These are phyloP conservation scores for Artemisia annua DNA, from an alignment of 129 eudicot species.

Conservation along the genomic window DNA sequence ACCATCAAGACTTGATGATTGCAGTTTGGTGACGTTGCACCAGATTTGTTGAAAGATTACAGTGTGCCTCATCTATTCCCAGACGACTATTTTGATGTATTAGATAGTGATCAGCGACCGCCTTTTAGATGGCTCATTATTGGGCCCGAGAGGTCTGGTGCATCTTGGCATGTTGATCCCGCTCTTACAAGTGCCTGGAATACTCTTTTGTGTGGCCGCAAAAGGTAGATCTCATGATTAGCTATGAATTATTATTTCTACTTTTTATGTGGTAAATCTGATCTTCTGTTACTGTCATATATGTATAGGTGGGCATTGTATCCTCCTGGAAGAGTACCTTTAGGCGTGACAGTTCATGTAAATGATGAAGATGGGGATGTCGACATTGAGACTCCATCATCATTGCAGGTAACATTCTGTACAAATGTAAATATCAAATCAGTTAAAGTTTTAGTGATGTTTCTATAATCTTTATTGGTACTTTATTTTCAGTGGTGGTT, in stretches of 20 bases:
- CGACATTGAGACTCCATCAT: slow-evolving; percentile 84
- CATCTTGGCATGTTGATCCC: slow-evolving; percentile 99
- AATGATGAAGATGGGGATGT: slow-evolving; percentile 99
- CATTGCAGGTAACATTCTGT: slow-evolving; percentile 73
- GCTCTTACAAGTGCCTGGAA: slow-evolving; percentile 98
- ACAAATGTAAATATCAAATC: slow-evolving; percentile 6
- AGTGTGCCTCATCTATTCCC: slow-evolving; percentile 81
- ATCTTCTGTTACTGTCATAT: slow-evolving; percentile 5
- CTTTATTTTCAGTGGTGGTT: slow-evolving; percentile 81
- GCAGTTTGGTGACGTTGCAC: slow-evolving; percentile 96
- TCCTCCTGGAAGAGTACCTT: slow-evolving; percentile 99
- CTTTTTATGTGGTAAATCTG: background rate
- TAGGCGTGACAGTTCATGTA: slow-evolving; percentile 95
- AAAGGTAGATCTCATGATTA: slow-evolving; percentile 49
- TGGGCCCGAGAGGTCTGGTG: slow-evolving; percentile 99
- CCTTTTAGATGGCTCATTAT: slow-evolving; percentile 94
- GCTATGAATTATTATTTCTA: background rate
- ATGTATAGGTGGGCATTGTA: slow-evolving; percentile 89
- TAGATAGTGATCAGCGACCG: slow-evolving; percentile 75
- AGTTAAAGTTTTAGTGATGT: background rate
- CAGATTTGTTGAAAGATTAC: slow-evolving; percentile 77
- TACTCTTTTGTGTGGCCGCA: slow-evolving; percentile 83
- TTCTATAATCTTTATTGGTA: background rate
- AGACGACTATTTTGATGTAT: slow-evolving; percentile 84
- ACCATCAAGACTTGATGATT: slow-evolving; percentile 15